phyloP scores from a whole-genome alignment of 371 early-diverging fungal genomes.

The Nosema muscidifuracis region DNA sequence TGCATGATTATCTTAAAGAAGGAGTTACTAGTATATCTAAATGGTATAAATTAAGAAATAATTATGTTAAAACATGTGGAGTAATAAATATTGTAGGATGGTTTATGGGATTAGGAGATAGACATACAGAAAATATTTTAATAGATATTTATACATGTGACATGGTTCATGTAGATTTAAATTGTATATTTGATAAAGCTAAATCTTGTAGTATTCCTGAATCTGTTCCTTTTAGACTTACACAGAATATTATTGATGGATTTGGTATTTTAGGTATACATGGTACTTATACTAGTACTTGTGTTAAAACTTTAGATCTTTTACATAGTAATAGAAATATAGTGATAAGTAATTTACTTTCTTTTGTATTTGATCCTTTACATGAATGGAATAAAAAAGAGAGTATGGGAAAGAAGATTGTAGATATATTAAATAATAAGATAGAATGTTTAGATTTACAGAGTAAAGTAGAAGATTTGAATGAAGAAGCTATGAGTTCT shows the following conservation, averaged over 20 bases:
- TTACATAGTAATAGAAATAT: conserved; percentile 72
- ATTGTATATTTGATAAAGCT: conserved; percentile 91
- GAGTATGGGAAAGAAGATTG: conserved; percentile 39
- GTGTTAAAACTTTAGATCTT: conserved; percentile 69
- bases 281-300: conserved; percentile 70
- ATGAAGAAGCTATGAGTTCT: conserved; percentile 78
- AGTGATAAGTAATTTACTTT: conserved; percentile 73
- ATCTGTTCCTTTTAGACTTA: conserved; percentile 84
- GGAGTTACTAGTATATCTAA: neutral
- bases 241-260: conserved; percentile 78
- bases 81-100: conserved; percentile 87
- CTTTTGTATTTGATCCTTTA: conserved; percentile 84
- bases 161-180: conserved; percentile 85
- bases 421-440: conserved; percentile 51
- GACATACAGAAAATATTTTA: conserved; percentile 90
- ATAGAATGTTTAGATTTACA: conserved; percentile 58
- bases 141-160: conserved; percentile 75
- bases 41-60: conserved; percentile 68
- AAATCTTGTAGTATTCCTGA: conserved; percentile 77
- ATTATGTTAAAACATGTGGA: conserved; percentile 77
- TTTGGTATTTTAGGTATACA: conserved; percentile 70
- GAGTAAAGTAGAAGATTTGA: conserved; percentile 75
- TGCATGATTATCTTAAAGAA: conserved; percentile 62
- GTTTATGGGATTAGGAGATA: conserved; percentile 91
- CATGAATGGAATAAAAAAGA: conserved; percentile 69